Base-by-base conservation (phyloP, 805 yeast genomes). In the Candida sanyiensis region DNA sequence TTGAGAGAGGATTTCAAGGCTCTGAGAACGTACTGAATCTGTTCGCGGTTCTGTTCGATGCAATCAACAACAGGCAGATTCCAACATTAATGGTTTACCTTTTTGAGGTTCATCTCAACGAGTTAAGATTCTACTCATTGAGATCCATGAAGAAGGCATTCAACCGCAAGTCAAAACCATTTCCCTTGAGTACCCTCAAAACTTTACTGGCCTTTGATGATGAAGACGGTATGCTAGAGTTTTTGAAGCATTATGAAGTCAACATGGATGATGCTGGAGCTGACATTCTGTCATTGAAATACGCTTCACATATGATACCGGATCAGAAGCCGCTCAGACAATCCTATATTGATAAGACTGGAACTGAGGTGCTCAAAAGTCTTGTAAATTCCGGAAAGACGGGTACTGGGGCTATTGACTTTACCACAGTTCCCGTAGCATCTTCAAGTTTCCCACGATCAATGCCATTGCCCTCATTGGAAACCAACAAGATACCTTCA, bases 91-190 rank as follows among this genome's bases (percentile, higher is more conserved):
- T 87, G 56, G 69, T 85, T 2, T 87, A 90, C 43, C 62, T 90
- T 27, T 60, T 85, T 15, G 96, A 93, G 56, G 76, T 80, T 3
- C 88, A 83, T 49, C 77, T 86, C 54, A 84, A 83, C 50, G 90
- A 87, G 41, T 67, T 88, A 3, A 61, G 97, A 32, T 78, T 83
- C 47, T 76, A 77, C 50, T 88, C 90, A 0, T 55, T 90, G 40
- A 76, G 75, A 49, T 64, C 86, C 0, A 66, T 93, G 64, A 63
- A 83, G 4, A 66, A 74, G 42, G 64, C 88, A 0, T 71, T 76
- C 42, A 95, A 89, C 52, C 70, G 79, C 3, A 80, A 77, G 41
- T 80, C 86, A 2, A 82, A 76, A 49, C 81, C 87, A 1, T 74
- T 80, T 44, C 67, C 78, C 4, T 67, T 75, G 0, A 50, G 53